These are phyloP conservation scores for Penicillium parvum DNA, from an alignment of 495 filamentous ascomycete species.

Conservation along the genomic window DNA sequence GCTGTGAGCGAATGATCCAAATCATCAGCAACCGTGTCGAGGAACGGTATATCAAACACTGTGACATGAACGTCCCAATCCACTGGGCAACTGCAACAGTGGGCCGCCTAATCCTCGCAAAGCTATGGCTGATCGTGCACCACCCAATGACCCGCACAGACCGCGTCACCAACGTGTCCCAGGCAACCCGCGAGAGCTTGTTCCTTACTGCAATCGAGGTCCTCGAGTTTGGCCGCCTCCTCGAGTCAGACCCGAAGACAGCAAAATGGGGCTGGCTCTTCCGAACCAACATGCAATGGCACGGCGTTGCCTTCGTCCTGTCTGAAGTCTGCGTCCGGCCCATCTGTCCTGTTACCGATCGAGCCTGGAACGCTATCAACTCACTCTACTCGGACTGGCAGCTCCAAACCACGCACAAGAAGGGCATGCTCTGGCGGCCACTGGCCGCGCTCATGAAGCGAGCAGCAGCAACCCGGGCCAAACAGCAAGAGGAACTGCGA, in stretches of 20 bases:
- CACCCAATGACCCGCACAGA: slow-evolving; percentile 52
- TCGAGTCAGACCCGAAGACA: slow-evolving; percentile 58
- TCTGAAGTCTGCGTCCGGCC: slow-evolving; percentile 73
- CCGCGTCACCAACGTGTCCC: slow-evolving; percentile 36
- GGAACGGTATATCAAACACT: slow-evolving; percentile 48
- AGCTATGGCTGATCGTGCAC: slow-evolving; percentile 60
- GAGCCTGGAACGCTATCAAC: slow-evolving; percentile 76
- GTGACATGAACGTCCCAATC: slow-evolving; percentile 55
- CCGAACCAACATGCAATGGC: slow-evolving; percentile 77
- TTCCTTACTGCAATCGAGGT: slow-evolving; percentile 73
- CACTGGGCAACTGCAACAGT: slow-evolving; percentile 70
- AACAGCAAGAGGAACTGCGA: slow-evolving; percentile 29
- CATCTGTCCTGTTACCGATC: slow-evolving; percentile 63
- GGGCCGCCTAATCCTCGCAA: slow-evolving; percentile 62
- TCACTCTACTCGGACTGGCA: slow-evolving; percentile 53
- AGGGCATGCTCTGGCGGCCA: slow-evolving; percentile 68
- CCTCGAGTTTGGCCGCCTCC: slow-evolving; percentile 63
- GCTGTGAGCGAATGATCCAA: slow-evolving; percentile 59
- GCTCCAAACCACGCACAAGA: slow-evolving; percentile 48
- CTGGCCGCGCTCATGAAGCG: slow-evolving; percentile 67
- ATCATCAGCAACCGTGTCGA: slow-evolving; percentile 62
- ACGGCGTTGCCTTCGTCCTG: slow-evolving; percentile 71
- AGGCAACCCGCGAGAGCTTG: slow-evolving; percentile 63
- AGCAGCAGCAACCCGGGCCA: slow-evolving; percentile 41
- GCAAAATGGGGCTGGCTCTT: slow-evolving; percentile 79